Evolutionary conservation across 148 eudicot species (phyloP), one percentile per base, ranked within the genome.

Genomic region (Fagopyrum homotropicum): DNA sequence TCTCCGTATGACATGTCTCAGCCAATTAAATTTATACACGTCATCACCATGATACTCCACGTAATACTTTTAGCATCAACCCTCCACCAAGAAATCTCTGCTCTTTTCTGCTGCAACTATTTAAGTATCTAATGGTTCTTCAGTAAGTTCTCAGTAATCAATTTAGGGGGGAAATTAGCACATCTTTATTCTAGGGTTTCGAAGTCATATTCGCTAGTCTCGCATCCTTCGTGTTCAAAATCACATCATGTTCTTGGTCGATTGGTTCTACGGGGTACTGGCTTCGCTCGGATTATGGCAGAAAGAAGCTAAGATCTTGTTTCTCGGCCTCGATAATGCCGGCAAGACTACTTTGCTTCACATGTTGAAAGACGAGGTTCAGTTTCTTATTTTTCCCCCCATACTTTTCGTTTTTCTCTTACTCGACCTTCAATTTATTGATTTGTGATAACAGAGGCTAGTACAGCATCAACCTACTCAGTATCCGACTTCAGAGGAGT

Each of bases 391-490:
- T 48, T 35, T 57, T 29, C 4, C 16, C 26, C 22, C 5, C 77
- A 19, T 64, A 4, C 3, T 35, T 40, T 14, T 17, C 5, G 71
- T 15, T 66, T 10, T 66, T 15, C 16, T 66, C 19, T 2, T 11
- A 6, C 5, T 66, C 7, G 5, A 35, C 15, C 52, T 60, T 60
- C 6, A 45, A 6, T 72, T 47, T 49, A 26, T 47, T 72, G 43
- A 43, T 68, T 8, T 30, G 68, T 81, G 68, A 73, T 74, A 35
- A 75, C 84, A 91, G 89, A 89, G 91, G 78, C 83, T 87, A 81
- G 91, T 87, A 45, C 90, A 89, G 71, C 90, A 90, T 77, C 95
- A 90, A 82, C 95, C 92, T 30, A 90, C 92, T 35, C 90, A 90
- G 72, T 88, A 88, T 76, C 96, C 92, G 14, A 90, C 92, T 61